A percentile compares a stretch with the other conserved stretches of the same genome.
Conservation (phyloP, 2,329 filamentous ascomycete species). For the Chrysosporium keratinophilum region DNA sequence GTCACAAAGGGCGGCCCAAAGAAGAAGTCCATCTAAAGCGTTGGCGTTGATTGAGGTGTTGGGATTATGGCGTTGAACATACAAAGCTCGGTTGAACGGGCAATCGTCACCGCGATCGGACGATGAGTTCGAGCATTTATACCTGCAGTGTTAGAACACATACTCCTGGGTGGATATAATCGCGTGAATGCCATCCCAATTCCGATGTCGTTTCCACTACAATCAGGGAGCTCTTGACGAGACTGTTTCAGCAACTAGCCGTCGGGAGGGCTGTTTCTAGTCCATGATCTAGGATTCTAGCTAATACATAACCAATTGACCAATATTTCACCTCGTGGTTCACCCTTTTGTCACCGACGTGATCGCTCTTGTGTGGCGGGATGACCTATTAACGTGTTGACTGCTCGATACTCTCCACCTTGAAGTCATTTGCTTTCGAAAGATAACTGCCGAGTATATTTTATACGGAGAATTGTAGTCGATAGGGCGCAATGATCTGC, state of each 20-base stretch:
- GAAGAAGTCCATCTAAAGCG: slow-evolving; percentile 37
- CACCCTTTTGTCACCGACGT: no score
- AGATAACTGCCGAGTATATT: no score
- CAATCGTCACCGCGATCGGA: background rate
- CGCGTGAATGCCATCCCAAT: background rate
- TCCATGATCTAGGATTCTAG: background rate
- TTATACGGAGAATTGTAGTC: no score
- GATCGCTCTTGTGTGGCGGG: no score
- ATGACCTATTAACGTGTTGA: no score
- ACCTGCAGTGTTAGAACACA: background rate
- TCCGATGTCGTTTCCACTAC: background rate
- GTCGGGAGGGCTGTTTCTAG: background rate
- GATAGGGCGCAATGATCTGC: no score
- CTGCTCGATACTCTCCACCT: no score
- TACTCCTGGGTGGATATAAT: background rate
- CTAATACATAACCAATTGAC: background rate
- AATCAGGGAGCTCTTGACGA: background rate
- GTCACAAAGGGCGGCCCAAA: slow-evolving; percentile 36
- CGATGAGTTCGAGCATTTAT: background rate
- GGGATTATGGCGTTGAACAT: slow-evolving; percentile 2
- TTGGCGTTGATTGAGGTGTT: background rate
- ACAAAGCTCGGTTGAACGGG: background rate
- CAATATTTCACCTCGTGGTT: background rate
- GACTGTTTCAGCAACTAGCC: background rate
- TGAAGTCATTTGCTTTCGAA: no score